Evolutionary conservation across 2,329 filamentous ascomycete species (phyloP), one percentile per base, ranked within the genome.

Genomic region (Echinosphaeria canescens): DNA sequence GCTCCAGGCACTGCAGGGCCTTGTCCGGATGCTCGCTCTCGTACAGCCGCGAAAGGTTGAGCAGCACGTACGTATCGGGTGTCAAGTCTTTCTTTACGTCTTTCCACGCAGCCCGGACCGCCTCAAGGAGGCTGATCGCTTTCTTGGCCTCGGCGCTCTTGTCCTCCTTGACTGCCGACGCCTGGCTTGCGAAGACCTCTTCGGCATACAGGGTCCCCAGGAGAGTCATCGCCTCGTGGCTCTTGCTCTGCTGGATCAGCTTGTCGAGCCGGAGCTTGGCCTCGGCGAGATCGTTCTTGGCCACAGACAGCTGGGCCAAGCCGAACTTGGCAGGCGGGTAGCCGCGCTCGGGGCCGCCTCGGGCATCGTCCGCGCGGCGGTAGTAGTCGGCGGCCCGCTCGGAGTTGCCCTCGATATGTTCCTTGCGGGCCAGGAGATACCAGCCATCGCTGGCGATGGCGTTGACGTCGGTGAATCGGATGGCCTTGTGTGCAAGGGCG

Each of bases 371-470:
- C 2, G 90, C 79, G 37, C 79, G 74, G 29, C 72, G 70, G 49
- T 98, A 98, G 47, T 75, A 91, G 40, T 92, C 80, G 13, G 64
- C 68, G 2, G 88, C 85, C 30, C 70, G 73, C 13, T 73, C 60
- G 5, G 67, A 50, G 30, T 93, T 72, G 23, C 75, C 75, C 30
- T 70, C 65, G 36, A 81, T 80, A 43, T 98, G 88, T 34, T 85
- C 80, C 45, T 91, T 93, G 32, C 84, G 65, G 15, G 82, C 88
- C 22, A 95, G 65, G 7, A 95, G 53, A 49, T 93, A 98, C 84
- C 85, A 95, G 19, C 88, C 90, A 44, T 98, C 90, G 50, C 85
- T 92, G 14, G 85, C 85, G 46, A 95, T 81, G 4, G 84, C 80
- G 46, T 92, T 92, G 38, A 95, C 80, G 43, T 98, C 88, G 3